Conservation (phyloP, 129 eudicot genomes). For the Helianthus annuus region DNA sequence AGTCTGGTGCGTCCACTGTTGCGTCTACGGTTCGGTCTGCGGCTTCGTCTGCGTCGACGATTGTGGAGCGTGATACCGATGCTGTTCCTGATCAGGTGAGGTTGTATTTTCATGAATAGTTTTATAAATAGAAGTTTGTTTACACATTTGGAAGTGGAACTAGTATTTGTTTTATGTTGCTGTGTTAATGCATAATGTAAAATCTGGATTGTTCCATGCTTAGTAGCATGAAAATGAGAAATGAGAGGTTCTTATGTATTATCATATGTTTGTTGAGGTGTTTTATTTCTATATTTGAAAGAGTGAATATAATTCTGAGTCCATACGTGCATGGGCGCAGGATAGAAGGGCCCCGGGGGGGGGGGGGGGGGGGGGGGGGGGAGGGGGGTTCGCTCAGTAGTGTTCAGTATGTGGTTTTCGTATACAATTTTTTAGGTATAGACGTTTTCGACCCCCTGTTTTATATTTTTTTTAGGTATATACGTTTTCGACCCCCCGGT, state of each 20-base stretch:
- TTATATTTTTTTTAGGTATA: no score
- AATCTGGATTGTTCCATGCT: no score
- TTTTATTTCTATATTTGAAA: neutral
- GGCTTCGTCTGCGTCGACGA: constrained; percentile 78
- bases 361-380: no score
- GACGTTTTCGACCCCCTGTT: no score
- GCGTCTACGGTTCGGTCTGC: constrained; percentile 85
- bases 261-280: neutral
- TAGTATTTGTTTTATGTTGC: no score
- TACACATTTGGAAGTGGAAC: neutral
- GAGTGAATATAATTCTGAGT: neutral
- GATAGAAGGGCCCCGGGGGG: no score
- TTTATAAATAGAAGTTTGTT: no score
- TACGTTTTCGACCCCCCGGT: no score
- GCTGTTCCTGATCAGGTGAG: constrained; percentile 71
- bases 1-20: constrained; percentile 82
- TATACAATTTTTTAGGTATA: no score
- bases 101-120: neutral
- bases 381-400: no score
- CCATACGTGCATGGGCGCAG: neutral
- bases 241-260: constrained; percentile 1
- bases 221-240: neutral
- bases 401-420: no score
- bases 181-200: neutral
- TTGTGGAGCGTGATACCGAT: constrained; percentile 72